These are phyloP conservation scores for Yamadazyma sp. DNA, from an alignment of 1,139 yeast species.

Conservation along the genomic window DNA sequence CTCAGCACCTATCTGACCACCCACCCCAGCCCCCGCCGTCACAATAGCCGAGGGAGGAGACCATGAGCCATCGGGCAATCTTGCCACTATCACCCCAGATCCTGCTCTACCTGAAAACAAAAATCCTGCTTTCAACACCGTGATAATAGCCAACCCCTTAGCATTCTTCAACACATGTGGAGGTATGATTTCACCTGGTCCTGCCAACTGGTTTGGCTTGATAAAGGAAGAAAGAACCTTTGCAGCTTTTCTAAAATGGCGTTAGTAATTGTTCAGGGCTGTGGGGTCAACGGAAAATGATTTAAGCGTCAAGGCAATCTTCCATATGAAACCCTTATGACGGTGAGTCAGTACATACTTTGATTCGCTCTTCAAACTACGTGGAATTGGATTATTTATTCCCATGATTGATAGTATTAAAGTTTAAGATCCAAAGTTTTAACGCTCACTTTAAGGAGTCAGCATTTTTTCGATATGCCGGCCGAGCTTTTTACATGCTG, in stretches of 20 bases:
- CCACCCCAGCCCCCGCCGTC: constrained; percentile 98
- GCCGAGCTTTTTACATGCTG: background rate
- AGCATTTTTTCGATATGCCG: background rate
- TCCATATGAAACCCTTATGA: too few relatives aligned
- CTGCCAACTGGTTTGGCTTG: constrained; percentile 92
- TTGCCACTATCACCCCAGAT: constrained; percentile 91
- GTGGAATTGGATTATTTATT: constrained; percentile 92
- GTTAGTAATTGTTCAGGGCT: constrained; percentile 10
- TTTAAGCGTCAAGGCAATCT: too few relatives aligned
- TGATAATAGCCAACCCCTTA: constrained; percentile 86
- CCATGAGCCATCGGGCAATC: constrained; percentile 94
- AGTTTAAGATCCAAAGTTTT: background rate
- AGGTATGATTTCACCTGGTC: constrained; percentile 89
- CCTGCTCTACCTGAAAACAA: constrained; percentile 97
- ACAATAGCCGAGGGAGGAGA: constrained; percentile 97
- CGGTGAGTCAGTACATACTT: constrained; percentile 66
- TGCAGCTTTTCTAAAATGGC: constrained; percentile 75
- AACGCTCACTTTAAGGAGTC: constrained; percentile 4
- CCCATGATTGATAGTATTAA: constrained; percentile 31
- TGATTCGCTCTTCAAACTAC: constrained; percentile 83
- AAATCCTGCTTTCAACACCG: constrained; percentile 95
- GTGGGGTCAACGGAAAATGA: background rate
- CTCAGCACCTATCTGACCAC: constrained; percentile 97
- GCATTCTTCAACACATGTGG: constrained; percentile 87
- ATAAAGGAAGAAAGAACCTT: constrained; percentile 84